These are phyloP conservation scores for Ophiostoma quercus DNA, from an alignment of 2,329 filamentous ascomycete species.

Conservation along the genomic window DNA sequence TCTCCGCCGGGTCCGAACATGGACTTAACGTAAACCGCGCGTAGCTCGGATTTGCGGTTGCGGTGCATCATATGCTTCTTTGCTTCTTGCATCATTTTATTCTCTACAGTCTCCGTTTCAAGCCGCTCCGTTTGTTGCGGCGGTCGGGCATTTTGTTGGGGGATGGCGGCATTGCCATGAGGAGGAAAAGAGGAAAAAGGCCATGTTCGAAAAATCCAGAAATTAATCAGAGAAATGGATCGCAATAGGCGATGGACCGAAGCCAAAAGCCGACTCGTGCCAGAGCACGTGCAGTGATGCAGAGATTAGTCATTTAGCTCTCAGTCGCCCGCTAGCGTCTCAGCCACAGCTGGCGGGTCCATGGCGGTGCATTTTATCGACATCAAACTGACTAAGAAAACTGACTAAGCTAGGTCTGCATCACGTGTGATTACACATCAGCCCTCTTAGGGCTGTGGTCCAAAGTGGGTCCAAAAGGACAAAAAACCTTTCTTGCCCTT, in stretches of 20 bases:
- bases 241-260: background rate
- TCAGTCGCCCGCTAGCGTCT: background rate
- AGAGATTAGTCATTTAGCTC: background rate
- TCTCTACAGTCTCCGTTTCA: background rate
- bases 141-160: conserved; percentile 11
- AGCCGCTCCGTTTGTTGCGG: background rate
- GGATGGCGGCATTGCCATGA: background rate
- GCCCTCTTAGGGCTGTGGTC: conserved; percentile 23
- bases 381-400: background rate
- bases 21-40: conserved; percentile 18
- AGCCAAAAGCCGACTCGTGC: conserved; percentile 7
- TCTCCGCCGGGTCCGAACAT: conserved; percentile 24
- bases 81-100: background rate
- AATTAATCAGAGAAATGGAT: background rate
- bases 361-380: background rate
- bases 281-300: background rate
- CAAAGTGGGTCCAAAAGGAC: conserved; percentile 11
- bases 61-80: too few relatives aligned
- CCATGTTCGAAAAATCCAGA: background rate
- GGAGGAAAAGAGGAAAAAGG: background rate
- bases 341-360: background rate
- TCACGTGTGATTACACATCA: conserved; percentile 19
- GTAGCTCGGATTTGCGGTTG: conserved; percentile 18
- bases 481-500: background rate
- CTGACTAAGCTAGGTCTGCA: background rate